phyloP scores from a whole-genome alignment of 2,329 filamentous ascomycete genomes.

The Sporothrix humicola region DNA sequence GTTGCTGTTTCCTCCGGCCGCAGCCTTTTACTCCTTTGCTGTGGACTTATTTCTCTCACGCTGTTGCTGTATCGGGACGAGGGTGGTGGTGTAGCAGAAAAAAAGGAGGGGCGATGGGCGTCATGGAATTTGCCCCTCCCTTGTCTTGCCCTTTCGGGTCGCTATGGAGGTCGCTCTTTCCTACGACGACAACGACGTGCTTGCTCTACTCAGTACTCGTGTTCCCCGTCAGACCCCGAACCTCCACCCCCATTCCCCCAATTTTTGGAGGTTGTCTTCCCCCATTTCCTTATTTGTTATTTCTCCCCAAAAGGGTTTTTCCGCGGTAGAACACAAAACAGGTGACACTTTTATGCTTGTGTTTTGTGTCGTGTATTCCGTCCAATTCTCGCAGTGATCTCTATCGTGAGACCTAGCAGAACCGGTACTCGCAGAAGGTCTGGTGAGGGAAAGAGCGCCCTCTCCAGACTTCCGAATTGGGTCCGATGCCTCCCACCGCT shows the following conservation, averaged over 20 bases:
- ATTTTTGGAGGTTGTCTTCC: not conserved
- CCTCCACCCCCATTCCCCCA: not conserved
- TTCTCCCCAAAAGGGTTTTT: constrained; percentile 2
- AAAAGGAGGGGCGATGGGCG: constrained; percentile 29
- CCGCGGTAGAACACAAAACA: not conserved
- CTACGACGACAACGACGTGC: too few relatives aligned
- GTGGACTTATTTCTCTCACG: constrained; percentile 25
- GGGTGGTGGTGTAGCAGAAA: constrained; percentile 4
- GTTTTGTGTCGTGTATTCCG: not conserved
- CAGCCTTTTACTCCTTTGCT: not conserved
- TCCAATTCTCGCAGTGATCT: not conserved
- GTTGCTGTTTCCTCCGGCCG: constrained; percentile 13
- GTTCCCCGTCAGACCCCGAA: not conserved
- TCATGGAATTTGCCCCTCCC: constrained; percentile 32
- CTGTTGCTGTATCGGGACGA: constrained; percentile 26
- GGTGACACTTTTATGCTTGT: not conserved
- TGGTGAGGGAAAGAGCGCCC: constrained; percentile 20
- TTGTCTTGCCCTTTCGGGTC: constrained; percentile 16
- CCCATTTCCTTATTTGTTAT: not conserved
- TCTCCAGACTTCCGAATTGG: constrained; percentile 12
- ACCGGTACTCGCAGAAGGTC: not conserved
- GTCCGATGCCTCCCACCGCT: constrained; percentile 23
- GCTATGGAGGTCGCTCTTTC: not conserved
- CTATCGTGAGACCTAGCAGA: not conserved
- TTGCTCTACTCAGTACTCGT: too few relatives aligned